A percentile compares a stretch with the other conserved stretches of the same genome.
These are phyloP conservation scores for Coemansia sp. DNA, from an alignment of 192 early-diverging fungal species.

Conservation along the genomic window DNA sequence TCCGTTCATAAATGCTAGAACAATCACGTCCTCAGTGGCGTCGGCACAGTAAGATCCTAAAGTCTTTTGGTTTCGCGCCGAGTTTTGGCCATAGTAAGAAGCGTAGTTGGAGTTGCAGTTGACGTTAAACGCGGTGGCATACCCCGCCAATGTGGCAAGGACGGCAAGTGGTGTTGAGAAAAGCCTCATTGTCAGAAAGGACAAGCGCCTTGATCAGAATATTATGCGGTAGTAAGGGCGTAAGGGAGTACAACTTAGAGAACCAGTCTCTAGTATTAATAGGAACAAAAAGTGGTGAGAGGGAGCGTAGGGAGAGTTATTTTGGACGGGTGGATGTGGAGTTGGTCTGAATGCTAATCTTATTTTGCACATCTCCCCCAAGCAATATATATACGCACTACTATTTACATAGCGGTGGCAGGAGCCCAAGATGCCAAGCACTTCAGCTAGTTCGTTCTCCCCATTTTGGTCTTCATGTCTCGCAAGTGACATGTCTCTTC, in stretches of 20 bases:
- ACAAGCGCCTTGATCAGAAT: not conserved
- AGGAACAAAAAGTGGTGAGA: too few relatives aligned
- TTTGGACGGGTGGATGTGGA: not conserved
- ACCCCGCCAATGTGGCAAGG: constrained; percentile 6
- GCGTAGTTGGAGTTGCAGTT: constrained; percentile 54
- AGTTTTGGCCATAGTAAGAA: constrained; percentile 58
- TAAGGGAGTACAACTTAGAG: constrained; percentile 2
- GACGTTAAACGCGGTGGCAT: constrained; percentile 33
- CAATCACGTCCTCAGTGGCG: constrained; percentile 62
- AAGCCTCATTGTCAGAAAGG: constrained; percentile 18
- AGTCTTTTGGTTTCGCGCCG: constrained; percentile 46
- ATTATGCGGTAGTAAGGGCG: not conserved
- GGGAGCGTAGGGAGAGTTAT: constrained; percentile 4
- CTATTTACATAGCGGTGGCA: not conserved
- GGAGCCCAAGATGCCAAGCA: not conserved
- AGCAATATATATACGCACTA: not conserved
- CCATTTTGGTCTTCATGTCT: not conserved
- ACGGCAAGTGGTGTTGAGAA: constrained; percentile 8
- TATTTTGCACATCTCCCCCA: not conserved
- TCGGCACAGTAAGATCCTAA: constrained; percentile 64
- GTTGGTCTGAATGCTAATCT: not conserved
- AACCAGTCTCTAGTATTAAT: constrained; percentile 8
- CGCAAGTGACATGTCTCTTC: not conserved
- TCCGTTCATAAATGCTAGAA: constrained; percentile 63
- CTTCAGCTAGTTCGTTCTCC: not conserved